Conservation (phyloP, 257 asterid species). For the Asclepias syriaca region DNA sequence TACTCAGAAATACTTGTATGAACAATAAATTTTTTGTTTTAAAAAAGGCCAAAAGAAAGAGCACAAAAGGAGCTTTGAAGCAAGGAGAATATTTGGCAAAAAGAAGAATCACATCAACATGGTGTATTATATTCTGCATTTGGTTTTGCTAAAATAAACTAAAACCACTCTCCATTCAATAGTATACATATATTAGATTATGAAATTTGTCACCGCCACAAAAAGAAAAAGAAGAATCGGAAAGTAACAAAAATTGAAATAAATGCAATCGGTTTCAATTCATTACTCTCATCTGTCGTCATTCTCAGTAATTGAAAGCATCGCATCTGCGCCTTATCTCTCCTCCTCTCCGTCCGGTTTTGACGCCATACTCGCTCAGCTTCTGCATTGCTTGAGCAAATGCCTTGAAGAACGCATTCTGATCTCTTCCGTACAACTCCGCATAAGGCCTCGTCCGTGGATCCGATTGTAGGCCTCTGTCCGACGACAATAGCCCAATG, state of each 20-base stretch:
- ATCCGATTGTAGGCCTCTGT: conserved; percentile 56
- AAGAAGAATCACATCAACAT: not conserved
- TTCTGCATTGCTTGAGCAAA: conserved; percentile 81
- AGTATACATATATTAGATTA: conserved; percentile 13
- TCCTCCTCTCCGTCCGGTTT: conserved; percentile 55
- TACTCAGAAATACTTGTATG: too few species aligned
- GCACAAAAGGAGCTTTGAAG: not conserved
- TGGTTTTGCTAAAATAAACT: not conserved
- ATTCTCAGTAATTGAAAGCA: conserved; percentile 47
- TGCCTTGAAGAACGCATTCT: conserved; percentile 60
- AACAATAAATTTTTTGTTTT: too few species aligned
- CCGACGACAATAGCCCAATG: conserved; percentile 63
- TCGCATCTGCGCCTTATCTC: conserved; percentile 94
- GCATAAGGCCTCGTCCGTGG: conserved; percentile 45
- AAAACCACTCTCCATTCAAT: not conserved
- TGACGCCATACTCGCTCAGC: conserved; percentile 54
- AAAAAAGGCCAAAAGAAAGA: not conserved
- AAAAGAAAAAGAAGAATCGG: not conserved
- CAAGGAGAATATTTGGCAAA: not conserved
- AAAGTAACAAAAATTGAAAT: not conserved
- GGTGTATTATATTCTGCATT: not conserved
- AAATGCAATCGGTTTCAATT: not conserved
- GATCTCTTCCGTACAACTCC: conserved; percentile 50
- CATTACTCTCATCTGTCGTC: too few species aligned
- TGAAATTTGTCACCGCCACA: conserved; percentile 1